Evolutionary conservation across 2,329 filamentous ascomycete genomes (phyloP).

Genomic region (Stagonosporopsis rhizophila): DNA sequence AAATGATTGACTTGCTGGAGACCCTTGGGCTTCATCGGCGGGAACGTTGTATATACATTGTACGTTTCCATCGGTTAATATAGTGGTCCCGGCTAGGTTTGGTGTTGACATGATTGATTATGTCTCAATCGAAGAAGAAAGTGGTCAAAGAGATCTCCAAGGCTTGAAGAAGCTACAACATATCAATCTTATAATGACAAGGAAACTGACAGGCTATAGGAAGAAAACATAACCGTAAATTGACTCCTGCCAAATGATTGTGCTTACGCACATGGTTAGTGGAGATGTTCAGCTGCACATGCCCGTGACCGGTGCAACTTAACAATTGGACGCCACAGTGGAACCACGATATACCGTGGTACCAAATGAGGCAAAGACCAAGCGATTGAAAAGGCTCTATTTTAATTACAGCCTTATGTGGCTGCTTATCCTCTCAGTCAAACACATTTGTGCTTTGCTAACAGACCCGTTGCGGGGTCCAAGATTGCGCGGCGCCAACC

Average conservation of each 20-base stretch:
- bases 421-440: neutral
- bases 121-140: neutral
- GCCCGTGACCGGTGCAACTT: neutral
- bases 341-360: neutral
- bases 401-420: slow-evolving; percentile 1
- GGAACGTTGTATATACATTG: neutral
- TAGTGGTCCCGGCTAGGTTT: neutral
- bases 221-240: no score
- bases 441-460: neutral
- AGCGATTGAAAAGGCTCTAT: neutral
- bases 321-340: slow-evolving; percentile 8
- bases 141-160: neutral
- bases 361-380: neutral
- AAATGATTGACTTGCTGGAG: neutral
- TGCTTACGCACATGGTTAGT: no score
- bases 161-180: neutral
- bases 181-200: neutral
- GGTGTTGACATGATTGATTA: neutral
- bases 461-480: neutral
- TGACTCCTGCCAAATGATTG: neutral
- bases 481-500: neutral
- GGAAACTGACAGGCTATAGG: neutral
- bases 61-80: neutral
- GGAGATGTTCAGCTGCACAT: neutral
- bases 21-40: neutral